These are phyloP conservation scores for Echeveria elegans DNA, from an alignment of 164 flowering plant species.

Conservation along the genomic window DNA sequence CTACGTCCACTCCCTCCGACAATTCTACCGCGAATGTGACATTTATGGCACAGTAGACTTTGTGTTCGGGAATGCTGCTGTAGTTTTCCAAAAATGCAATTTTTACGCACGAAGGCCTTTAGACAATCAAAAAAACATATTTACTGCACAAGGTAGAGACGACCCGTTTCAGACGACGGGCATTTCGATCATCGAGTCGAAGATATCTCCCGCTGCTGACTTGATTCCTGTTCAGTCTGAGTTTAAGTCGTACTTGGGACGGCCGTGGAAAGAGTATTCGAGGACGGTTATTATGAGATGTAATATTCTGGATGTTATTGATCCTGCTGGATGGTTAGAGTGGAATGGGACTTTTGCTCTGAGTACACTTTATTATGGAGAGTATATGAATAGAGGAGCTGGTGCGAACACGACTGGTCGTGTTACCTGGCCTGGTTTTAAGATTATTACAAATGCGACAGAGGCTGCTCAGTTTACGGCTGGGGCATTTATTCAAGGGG, in stretches of 20 bases:
- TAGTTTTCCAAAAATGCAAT: constrained; percentile 47
- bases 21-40: constrained; percentile 46
- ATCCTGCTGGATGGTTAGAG: constrained; percentile 31
- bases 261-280: constrained; percentile 42
- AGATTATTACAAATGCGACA: constrained; percentile 3
- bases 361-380: constrained; percentile 14
- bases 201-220: constrained; percentile 9
- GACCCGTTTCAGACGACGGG: constrained; percentile 30
- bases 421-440: constrained; percentile 14
- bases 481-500: constrained; percentile 4
- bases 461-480: constrained; percentile 9
- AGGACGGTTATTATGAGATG: constrained; percentile 35
- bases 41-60: constrained; percentile 67
- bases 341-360: constrained; percentile 16
- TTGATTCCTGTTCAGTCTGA: constrained; percentile 8
- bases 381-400: constrained; percentile 21
- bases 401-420: constrained; percentile 12
- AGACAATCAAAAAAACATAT: constrained; percentile 13
- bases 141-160: constrained; percentile 34
- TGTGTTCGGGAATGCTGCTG: constrained; percentile 66
- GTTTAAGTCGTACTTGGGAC: constrained; percentile 24
- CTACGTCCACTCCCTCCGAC: constrained; percentile 39
- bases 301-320: constrained; percentile 20
- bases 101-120: constrained; percentile 36
- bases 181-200: constrained; percentile 17